Base-by-base conservation (phyloP, 352 stramenopile genomes). In the Globisporangium apiculatum region DNA sequence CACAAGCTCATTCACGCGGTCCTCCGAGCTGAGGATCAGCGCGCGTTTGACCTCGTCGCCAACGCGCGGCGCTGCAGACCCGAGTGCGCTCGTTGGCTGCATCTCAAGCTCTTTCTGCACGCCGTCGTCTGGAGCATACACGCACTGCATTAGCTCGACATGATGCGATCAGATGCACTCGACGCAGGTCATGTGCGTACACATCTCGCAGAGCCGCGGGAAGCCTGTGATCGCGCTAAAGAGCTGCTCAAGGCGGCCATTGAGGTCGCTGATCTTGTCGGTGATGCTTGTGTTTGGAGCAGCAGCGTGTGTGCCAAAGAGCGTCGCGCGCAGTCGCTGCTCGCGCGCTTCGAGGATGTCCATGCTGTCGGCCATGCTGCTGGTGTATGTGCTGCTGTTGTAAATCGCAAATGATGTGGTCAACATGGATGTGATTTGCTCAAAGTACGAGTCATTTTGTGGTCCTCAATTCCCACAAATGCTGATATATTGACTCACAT, bases 1-100 rank as follows among this genome's bases (percentile, higher is more conserved):
- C 42, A 72, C 67, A 10, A 75, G 58, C 6, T 61, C 49, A 46
- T 77, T 52, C 12, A 87, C 57, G 46, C 68, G 73, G 31, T 77
- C 66, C 15, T 74, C 60, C 0, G 76, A 87, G 55, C 68, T 87
- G 43, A 89, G 51, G 59, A 89, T 81, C 37, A 77, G 64, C 9
- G 79, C 79, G 51, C 79, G 74, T 57, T 89, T 78, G 55, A 89
- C 67, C 53, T 83, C 72, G 31, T 86, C 71, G 1, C 71, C 65
- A 0, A 59, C 17, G 41, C 51, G 54, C 4, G 70, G 60, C 35
- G 60, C 67, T 12, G 41, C 54, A 38, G 67, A 57, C 2, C 60
- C 51, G 9, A 79, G 60, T 5, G 55, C n/a, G 35, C 46, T 71
- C 0, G 55, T 66, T n/a, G 62, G 69, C 35, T 68, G 59, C 31